Evolutionary conservation across 371 early-diverging fungal genomes (phyloP), one percentile per base, ranked within the genome.

Genomic region (Rhizopus microsporus): DNA sequence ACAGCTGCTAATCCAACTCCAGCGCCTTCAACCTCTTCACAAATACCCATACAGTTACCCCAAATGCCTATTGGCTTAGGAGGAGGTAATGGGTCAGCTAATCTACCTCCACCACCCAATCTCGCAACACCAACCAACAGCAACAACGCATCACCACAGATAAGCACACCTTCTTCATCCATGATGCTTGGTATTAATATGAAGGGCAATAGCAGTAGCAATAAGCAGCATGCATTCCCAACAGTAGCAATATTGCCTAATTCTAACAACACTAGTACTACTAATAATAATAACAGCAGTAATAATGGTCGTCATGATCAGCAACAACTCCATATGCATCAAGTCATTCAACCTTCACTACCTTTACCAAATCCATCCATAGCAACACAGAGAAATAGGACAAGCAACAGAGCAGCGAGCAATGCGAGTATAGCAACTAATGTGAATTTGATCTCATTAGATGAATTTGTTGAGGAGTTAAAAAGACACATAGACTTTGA

Each of bases 401-500:
- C 23, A 23, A 23, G 23, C 23, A 23, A 23, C 23, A 23, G 23
- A 23, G 23, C 23, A 23, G 23, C 2, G 23, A 23, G 23, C 23
- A 23, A 23, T 23, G 23, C 23, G 23, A 23, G 23, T 23, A 23
- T 23, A 1, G n/a, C 44, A 2, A 5, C 13, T 4, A 43, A n/a
- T 1, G 42, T 49, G n/a, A 55, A 61, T 23, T 5, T 61, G 30
- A 61, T 66, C 9, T 60, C 67, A 7, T 52, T 75, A 6, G 72
- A 68, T 10, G 51, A 38, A 7, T 78, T 78, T 62, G 79, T 75
- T 0, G 51, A 57, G 32, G 65, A 71, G 31, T 54, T 78, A 10
- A 62, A 68, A 39, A 67, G 69, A 56, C 71, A 73, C 30, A 61
- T 58, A 6, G 67, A 67, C n/a, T 78, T 75, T 59, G 79, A 75